A percentile compares a stretch with the other conserved stretches of the same genome.
Evolutionary conservation across 2,329 filamentous ascomycete species (phyloP).

Genomic region (Lasiodiplodia sp.): DNA sequence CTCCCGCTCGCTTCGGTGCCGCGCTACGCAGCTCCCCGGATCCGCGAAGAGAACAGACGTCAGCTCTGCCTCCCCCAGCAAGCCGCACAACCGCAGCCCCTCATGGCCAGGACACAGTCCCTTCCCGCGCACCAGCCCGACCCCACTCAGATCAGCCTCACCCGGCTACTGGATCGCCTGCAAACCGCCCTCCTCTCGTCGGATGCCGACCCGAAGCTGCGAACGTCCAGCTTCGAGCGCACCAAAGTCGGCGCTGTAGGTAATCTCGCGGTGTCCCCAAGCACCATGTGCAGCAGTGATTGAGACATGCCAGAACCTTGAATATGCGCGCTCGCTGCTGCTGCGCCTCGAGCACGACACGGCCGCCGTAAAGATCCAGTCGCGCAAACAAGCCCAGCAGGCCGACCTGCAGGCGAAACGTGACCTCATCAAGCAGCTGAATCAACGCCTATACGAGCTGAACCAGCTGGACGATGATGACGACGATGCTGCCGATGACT

Average conservation of each 20-base stretch:
- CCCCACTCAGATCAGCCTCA: conserved; percentile 58
- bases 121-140: conserved; percentile 33
- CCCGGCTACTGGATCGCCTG: conserved; percentile 69
- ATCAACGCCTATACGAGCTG: conserved; percentile 72
- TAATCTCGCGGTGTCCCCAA: conserved; percentile 28
- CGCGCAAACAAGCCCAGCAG: conserved; percentile 68
- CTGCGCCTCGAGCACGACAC: conserved; percentile 75
- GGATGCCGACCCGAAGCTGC: conserved; percentile 65
- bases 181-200: conserved; percentile 70
- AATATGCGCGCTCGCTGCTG: conserved; percentile 73
- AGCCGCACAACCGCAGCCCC: conserved; percentile 5
- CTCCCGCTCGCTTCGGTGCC: background rate
- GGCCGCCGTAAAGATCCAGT: conserved; percentile 63
- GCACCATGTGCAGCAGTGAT: background rate
- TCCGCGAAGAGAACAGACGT: conserved; percentile 29
- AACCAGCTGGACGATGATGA: conserved; percentile 63
- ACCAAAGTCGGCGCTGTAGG: conserved; percentile 63
- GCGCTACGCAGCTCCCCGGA: conserved; percentile 15
- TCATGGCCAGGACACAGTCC: conserved; percentile 20
- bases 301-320: conserved; percentile 65
- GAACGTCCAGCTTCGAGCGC: conserved; percentile 71
- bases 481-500: conserved; percentile 46
- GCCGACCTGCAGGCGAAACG: conserved; percentile 70
- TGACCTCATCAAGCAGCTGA: conserved; percentile 70
- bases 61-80: conserved; percentile 3